Evolutionary conservation across 768 basidiomycete genomes (phyloP).

Genomic region (Lentinula detonsa): DNA sequence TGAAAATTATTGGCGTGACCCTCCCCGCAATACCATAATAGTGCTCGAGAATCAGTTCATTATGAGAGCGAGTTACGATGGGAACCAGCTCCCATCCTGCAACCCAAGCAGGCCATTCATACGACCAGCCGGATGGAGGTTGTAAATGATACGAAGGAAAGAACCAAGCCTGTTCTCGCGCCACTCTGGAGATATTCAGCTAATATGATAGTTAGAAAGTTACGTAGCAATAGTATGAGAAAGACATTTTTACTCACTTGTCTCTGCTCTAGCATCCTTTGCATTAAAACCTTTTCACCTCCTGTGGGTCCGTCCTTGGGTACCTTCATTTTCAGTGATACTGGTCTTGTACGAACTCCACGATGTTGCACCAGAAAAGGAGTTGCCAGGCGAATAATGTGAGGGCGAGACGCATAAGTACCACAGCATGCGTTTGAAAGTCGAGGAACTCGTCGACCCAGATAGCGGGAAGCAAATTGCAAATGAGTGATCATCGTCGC

Average conservation of each 20-base stretch:
- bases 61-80: neutral
- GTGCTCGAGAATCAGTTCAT: slow-evolving; percentile 4
- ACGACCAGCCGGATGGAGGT: neutral
- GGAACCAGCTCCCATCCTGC: slow-evolving; percentile 4
- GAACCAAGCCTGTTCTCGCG: neutral
- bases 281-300: neutral
- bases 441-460: neutral
- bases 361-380: neutral
- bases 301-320: neutral
- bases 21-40: neutral
- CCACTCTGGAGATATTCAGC: neutral
- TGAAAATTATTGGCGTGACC: slow-evolving; percentile 1
- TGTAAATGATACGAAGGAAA: neutral
- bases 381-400: neutral
- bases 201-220: neutral
- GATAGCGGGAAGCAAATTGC: neutral
- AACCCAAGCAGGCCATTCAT: slow-evolving; percentile 1
- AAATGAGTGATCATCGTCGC: neutral
- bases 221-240: too few relatives aligned
- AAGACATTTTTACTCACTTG: neutral
- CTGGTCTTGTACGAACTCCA: neutral
- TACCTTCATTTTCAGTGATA: neutral
- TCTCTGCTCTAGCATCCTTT: neutral
- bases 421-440: neutral
- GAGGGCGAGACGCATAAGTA: neutral